A percentile compares a stretch with the other conserved stretches of the same genome.
Evolutionary conservation across 805 yeast genomes (phyloP).

Genomic region (Barnettozyma botsteinii): DNA sequence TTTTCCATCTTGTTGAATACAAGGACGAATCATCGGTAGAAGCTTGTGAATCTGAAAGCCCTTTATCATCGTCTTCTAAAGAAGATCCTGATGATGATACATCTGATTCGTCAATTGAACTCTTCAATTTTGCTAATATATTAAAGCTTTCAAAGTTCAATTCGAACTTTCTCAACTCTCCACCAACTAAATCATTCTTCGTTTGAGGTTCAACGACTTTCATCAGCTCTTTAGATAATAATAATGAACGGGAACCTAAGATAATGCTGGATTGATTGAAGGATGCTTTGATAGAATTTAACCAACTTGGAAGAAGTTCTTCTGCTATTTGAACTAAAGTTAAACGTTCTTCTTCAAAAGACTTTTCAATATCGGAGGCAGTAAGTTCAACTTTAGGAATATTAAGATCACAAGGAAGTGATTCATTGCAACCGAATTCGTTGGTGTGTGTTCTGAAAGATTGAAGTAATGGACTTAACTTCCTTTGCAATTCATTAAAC

Average conservation of each 20-base stretch:
- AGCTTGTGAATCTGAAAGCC: slow-evolving; percentile 20
- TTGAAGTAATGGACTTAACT: slow-evolving; percentile 8
- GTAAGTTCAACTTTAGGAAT: neutral
- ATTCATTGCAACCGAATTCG: slow-evolving; percentile 3
- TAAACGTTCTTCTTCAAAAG: neutral
- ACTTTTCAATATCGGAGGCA: too few relatives aligned
- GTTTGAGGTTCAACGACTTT: slow-evolving; percentile 29
- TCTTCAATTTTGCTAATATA: slow-evolving; percentile 3
- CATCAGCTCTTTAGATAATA: slow-evolving; percentile 35
- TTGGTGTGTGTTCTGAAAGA: slow-evolving; percentile 1
- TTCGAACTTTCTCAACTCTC: slow-evolving; percentile 32
- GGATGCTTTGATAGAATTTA: slow-evolving; percentile 8
- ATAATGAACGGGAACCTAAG: slow-evolving; percentile 38
- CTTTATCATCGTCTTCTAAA: slow-evolving; percentile 29
- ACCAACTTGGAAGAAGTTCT: slow-evolving; percentile 22
- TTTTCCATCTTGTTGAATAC: slow-evolving; percentile 8
- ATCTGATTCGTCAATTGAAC: slow-evolving; percentile 5
- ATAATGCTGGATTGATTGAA: slow-evolving; percentile 20
- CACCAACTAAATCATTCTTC: slow-evolving; percentile 35
- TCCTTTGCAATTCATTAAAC: slow-evolving; percentile 16
- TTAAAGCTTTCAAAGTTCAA: slow-evolving; percentile 21
- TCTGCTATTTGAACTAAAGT: slow-evolving; percentile 12
- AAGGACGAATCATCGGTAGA: neutral
- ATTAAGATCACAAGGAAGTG: neutral
- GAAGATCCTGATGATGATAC: slow-evolving; percentile 26